Base-by-base conservation (phyloP, 2,329 filamentous ascomycete species). In the Colletotrichum chlorophyti region DNA sequence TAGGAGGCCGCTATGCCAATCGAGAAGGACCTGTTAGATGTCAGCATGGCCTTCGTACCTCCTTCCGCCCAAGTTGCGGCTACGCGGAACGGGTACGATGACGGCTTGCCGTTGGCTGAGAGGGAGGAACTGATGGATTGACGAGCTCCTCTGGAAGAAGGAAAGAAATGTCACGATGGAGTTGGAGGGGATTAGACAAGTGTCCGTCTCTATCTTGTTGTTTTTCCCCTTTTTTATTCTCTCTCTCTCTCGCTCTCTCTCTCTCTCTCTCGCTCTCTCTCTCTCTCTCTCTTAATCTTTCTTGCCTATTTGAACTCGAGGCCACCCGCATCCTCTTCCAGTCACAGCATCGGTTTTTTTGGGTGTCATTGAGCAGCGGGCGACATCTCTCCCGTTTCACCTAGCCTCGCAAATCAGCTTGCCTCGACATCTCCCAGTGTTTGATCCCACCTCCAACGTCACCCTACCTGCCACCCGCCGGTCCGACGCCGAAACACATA, bases 271-370 rank as follows among this genome's bases (percentile, higher is more conserved):
- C 17, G 32, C 15, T n/a, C 38, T 37, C 35, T 27, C 21, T 35
- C 45, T 26, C 32, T 12, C 15, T 21, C 15, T 26, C 17, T 9
- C 47, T 17, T 23, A 15, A 17, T 40, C 47, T 40, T 27, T 50
- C 45, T 24, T 8, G 40, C 14, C 14, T 14, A 12, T n/a, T 19
- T 14, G 29, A 47, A 26, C 15, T 40, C 47, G 34, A 40, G 14
- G 17, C 21, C 11, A 31, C 27, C 27, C 27, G n/a, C n/a, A n/a
- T n/a, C 27, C 27, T 12, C 7, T 31, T 14, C 7, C 42, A 15
- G 37, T 10, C 51, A 59, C 55, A 45, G 43, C 55, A 59, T n/a
- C 26, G 19, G n/a, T n/a, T 17, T 54, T 50, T 59, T 59, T 55
- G 55, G 51, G 55, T 60, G 57, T 50, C 57, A 45, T 34, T 57